Conservation (phyloP, 805 yeast species). For the Myxozyma mucilagina region DNA sequence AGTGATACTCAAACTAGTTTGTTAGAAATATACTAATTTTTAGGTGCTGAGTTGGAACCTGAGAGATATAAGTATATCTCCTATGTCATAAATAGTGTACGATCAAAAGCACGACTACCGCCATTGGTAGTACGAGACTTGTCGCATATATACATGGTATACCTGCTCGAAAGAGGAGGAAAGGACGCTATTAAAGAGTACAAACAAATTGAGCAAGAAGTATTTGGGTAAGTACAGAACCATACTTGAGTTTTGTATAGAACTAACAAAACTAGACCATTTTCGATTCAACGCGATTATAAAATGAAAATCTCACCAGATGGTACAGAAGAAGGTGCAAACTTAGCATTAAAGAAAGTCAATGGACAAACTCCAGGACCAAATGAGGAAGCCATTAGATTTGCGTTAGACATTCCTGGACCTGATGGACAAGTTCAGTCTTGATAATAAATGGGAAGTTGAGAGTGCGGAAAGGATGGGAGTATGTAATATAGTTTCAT, state of each 20-base stretch:
- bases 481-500: neutral
- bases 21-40: neutral
- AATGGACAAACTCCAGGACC: constrained; percentile 13
- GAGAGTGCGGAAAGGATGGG: neutral
- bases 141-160: constrained; percentile 35
- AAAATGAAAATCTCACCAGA: constrained; percentile 16
- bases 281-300: constrained; percentile 24
- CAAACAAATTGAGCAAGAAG: constrained; percentile 30
- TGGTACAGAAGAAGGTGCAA: constrained; percentile 12
- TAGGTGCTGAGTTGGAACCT: constrained; percentile 9
- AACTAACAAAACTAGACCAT: constrained; percentile 9
- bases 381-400: constrained; percentile 13
- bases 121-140: constrained; percentile 36
- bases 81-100: constrained; percentile 26
- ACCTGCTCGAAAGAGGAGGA: constrained; percentile 33
- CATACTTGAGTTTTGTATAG: neutral
- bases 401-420: constrained; percentile 21
- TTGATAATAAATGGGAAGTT: too few relatives aligned
- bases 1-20: neutral
- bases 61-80: constrained; percentile 18
- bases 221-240: constrained; percentile 30
- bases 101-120: constrained; percentile 34
- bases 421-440: neutral
- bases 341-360: neutral
- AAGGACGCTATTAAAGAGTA: constrained; percentile 31